Evolutionary conservation across 495 filamentous ascomycete species (phyloP).

Genomic region (Podospora bellae-mahoneyi): DNA sequence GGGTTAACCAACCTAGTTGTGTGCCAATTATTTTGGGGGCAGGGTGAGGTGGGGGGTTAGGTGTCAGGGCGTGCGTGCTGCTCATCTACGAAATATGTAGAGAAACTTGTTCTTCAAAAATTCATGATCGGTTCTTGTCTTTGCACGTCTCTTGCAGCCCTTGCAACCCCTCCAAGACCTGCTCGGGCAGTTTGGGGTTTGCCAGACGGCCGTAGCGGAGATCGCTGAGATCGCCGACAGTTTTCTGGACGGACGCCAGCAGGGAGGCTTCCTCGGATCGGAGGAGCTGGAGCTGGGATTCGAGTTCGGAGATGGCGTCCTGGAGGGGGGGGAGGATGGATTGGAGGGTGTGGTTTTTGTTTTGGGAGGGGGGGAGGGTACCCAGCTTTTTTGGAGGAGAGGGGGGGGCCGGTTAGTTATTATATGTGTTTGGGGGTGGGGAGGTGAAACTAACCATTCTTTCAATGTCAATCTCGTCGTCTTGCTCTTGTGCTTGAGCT

Average conservation of each 20-base stretch:
- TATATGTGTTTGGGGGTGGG: neutral
- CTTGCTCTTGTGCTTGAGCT: conserved; percentile 51
- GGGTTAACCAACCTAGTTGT: too few species aligned
- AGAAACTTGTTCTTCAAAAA: conserved; percentile 1
- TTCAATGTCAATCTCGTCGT: conserved; percentile 69
- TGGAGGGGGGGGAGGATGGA: conserved; percentile 68
- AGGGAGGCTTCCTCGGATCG: conserved; percentile 62
- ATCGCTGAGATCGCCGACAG: conserved; percentile 72
- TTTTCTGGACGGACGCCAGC: conserved; percentile 57
- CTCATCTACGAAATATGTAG: neutral
- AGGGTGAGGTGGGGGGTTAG: too few species aligned
- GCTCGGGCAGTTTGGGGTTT: conserved; percentile 55
- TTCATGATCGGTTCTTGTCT: conserved; percentile 31
- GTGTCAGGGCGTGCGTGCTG: neutral
- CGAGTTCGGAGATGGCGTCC: conserved; percentile 59
- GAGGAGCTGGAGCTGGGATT: conserved; percentile 60
- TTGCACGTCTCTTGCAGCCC: conserved; percentile 64
- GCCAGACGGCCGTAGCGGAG: conserved; percentile 74
- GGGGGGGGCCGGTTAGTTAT: neutral
- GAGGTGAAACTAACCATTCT: conserved; percentile 51
- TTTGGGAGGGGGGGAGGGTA: conserved; percentile 39
- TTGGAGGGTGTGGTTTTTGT: conserved; percentile 55
- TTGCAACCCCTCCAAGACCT: conserved; percentile 60
- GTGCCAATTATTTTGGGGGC: too few species aligned
- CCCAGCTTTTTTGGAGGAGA: conserved; percentile 52